phyloP scores from a whole-genome alignment of 208 protist genomes.

The Phytomonas sp. region DNA sequence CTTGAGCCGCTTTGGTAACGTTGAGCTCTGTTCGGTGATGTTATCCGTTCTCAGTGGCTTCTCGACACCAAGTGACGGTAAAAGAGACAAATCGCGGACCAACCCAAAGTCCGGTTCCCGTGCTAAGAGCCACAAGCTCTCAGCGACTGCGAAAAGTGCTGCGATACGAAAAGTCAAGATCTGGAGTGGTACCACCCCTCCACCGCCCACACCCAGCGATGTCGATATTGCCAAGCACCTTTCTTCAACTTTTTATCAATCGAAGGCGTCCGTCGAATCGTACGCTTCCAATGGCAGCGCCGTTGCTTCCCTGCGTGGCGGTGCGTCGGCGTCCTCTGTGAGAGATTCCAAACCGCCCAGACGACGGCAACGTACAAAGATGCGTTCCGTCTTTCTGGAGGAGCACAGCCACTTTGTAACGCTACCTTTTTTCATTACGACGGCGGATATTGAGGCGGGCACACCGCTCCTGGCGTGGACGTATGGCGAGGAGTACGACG shows the following conservation, averaged over 20 bases:
- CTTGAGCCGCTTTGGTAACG: slow-evolving; percentile 70
- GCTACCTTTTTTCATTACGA: slow-evolving; percentile 75
- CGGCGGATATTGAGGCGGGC: slow-evolving; percentile 59
- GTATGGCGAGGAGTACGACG: slow-evolving; percentile 87
- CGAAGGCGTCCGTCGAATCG: too few relatives aligned
- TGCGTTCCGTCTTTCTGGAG: slow-evolving; percentile 34
- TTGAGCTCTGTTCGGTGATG: slow-evolving; percentile 78
- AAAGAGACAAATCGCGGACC: background rate
- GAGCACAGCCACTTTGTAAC: slow-evolving; percentile 61
- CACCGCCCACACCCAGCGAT: background rate
- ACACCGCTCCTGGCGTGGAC: slow-evolving; percentile 69
- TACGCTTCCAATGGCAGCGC: background rate
- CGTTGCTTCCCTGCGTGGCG: background rate
- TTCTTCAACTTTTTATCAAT: background rate
- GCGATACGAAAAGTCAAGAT: too few relatives aligned
- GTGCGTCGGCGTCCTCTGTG: background rate
- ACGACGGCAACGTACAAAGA: slow-evolving; percentile 6
- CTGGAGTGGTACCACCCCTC: background rate
- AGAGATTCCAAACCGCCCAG: slow-evolving; percentile 1
- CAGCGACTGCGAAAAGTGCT: too few relatives aligned
- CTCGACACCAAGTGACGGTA: background rate
- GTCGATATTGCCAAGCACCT: background rate
- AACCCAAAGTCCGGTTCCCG: too few relatives aligned
- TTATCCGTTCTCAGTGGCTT: slow-evolving; percentile 65
- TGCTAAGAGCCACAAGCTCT: too few relatives aligned